phyloP scores from a whole-genome alignment of 176 grass and related monocot genomes.

The Bothriochloa decipiens region DNA sequence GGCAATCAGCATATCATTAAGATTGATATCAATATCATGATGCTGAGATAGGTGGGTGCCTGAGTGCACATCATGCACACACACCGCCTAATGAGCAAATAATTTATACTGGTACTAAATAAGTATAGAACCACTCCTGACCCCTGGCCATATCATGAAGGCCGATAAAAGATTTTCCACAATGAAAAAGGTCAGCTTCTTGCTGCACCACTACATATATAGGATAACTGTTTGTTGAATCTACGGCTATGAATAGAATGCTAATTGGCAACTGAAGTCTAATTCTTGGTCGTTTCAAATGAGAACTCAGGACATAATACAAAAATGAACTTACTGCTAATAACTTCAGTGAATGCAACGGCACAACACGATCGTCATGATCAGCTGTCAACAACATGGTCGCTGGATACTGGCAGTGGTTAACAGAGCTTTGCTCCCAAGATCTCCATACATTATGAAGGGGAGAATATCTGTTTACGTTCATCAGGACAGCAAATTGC shows the following conservation, averaged over 20 bases:
- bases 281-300: too few relatives aligned
- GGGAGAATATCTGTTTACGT: constrained; percentile 68
- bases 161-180: neutral
- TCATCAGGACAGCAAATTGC: constrained; percentile 23
- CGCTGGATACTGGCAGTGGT: constrained; percentile 65
- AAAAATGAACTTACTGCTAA: constrained; percentile 74
- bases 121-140: neutral
- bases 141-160: neutral
- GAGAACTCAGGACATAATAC: neutral
- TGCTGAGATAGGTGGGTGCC: neutral
- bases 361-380: constrained; percentile 94
- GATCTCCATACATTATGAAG: constrained; percentile 82
- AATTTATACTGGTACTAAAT: neutral
- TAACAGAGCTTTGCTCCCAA: constrained; percentile 64
- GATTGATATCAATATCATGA: neutral
- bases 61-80: neutral
- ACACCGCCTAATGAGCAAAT: neutral
- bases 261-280: constrained; percentile 36
- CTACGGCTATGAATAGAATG: constrained; percentile 14
- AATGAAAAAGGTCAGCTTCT: neutral
- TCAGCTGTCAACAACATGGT: constrained; percentile 91
- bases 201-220: neutral
- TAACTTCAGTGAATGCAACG: constrained; percentile 86
- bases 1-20: neutral
- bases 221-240: constrained; percentile 25